Percentiles rank a stretch among this genome's conserved stretches.
Evolutionary conservation across 352 stramenopile genomes (phyloP).

Genomic region (Phytophthora pistaciae): DNA sequence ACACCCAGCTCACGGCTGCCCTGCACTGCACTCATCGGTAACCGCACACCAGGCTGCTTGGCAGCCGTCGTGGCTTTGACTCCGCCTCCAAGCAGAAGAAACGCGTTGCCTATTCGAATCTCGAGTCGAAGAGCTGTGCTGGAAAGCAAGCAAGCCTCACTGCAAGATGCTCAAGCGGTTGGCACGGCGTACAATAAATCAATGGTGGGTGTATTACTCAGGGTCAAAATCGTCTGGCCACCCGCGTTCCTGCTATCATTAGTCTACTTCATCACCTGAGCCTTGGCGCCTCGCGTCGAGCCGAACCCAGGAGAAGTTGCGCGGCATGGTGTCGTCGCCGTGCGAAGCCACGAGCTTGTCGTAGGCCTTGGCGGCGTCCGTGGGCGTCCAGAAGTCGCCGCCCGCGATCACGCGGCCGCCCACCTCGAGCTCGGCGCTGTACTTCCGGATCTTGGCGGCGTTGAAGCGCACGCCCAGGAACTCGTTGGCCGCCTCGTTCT

Average conservation of each 20-base stretch:
- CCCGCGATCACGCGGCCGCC: conserved; percentile 66
- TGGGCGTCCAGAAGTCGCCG: conserved; percentile 76
- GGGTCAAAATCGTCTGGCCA: background rate
- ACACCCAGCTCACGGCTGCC: too few species aligned
- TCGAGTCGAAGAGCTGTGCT: background rate
- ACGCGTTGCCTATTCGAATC: background rate
- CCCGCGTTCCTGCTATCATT: background rate
- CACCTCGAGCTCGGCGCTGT: conserved; percentile 65
- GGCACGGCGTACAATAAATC: conserved; percentile 8
- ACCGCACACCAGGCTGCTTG: too few species aligned
- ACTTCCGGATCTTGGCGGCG: conserved; percentile 72
- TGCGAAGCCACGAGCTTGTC: conserved; percentile 75
- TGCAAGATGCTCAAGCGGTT: background rate
- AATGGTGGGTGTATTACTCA: background rate
- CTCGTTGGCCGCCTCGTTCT: conserved; percentile 53
- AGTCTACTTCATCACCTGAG: background rate
- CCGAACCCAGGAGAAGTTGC: conserved; percentile 48
- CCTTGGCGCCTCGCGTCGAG: background rate
- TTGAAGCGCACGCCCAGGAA: conserved; percentile 79
- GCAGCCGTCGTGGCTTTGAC: background rate
- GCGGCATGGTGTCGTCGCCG: conserved; percentile 62
- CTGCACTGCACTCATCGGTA: too few species aligned
- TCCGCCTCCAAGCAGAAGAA: background rate
- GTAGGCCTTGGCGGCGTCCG: conserved; percentile 74
- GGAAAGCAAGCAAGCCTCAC: background rate